phyloP scores from a whole-genome alignment of 345 rosid genomes.

The Camelina neglecta region DNA sequence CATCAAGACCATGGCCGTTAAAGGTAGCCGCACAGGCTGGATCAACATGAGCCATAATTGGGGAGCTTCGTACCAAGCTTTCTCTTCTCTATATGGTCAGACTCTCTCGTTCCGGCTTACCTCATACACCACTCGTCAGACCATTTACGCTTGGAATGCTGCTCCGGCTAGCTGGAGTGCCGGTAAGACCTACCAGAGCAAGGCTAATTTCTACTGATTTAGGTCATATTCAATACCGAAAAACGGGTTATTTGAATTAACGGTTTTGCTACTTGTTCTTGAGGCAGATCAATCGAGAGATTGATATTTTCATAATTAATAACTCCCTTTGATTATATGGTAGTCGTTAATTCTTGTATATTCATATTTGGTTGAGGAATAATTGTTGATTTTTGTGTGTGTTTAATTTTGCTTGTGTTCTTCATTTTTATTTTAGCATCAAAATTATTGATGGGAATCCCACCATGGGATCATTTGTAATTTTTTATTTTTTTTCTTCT shows the following conservation, averaged over 20 bases:
- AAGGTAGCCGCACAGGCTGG: slow-evolving; percentile 78
- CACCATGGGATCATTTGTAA: background rate
- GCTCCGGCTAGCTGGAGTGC: slow-evolving; percentile 71
- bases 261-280: slow-evolving; percentile 18
- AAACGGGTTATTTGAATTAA: background rate
- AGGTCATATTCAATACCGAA: background rate
- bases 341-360: slow-evolving; percentile 18
- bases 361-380: slow-evolving; percentile 18
- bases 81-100: slow-evolving; percentile 73
- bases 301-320: background rate
- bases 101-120: slow-evolving; percentile 72
- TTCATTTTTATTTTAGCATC: background rate
- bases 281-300: background rate
- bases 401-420: background rate
- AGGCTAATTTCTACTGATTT: slow-evolving; percentile 63
- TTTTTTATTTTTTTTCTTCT: background rate
- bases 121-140: slow-evolving; percentile 67
- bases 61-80: slow-evolving; percentile 96
- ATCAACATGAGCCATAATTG: slow-evolving; percentile 89
- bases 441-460: background rate
- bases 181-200: slow-evolving; percentile 59
- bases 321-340: slow-evolving; percentile 1
- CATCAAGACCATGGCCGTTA: slow-evolving; percentile 57
- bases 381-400: background rate
- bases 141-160: slow-evolving; percentile 59